Conservation (phyloP, 1,284 basidiomycete species). For the Trametes hirsuta region DNA sequence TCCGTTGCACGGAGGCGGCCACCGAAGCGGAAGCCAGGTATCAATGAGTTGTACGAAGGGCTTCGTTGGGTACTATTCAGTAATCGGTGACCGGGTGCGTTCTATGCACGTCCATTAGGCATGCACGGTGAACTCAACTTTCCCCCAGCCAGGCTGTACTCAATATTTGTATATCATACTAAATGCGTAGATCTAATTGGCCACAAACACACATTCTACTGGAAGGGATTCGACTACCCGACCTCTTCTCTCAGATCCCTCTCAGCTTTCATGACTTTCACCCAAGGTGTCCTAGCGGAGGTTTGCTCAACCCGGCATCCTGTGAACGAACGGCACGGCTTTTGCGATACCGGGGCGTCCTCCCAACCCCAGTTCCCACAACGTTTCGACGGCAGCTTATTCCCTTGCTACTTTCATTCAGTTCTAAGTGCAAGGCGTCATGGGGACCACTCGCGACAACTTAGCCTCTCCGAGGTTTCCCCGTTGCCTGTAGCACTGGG, state of each 20-base stretch:
- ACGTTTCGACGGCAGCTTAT: not conserved
- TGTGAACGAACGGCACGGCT: not conserved
- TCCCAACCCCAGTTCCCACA: not conserved
- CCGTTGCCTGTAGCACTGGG: not conserved
- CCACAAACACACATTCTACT: too few species aligned
- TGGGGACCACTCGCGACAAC: not conserved
- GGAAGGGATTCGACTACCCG: too few species aligned
- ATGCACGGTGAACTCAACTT: not conserved
- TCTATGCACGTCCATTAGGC: too few species aligned
- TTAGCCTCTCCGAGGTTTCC: constrained; percentile 10
- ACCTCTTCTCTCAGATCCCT: too few species aligned
- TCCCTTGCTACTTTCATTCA: not conserved
- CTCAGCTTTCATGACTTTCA: too few species aligned
- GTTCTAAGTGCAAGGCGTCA: constrained; percentile 2
- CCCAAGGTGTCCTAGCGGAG: too few species aligned
- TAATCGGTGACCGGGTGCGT: constrained; percentile 27
- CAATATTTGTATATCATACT: too few species aligned
- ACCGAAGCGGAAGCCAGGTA: constrained; percentile 11
- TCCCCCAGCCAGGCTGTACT: not conserved
- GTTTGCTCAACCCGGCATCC: not conserved
- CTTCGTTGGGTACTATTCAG: constrained; percentile 36
- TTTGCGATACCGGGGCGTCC: too few species aligned
- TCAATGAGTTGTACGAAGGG: constrained; percentile 32
- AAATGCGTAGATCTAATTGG: too few species aligned
- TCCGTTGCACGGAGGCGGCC: constrained; percentile 10